Evolutionary conservation across 257 asterid genomes (phyloP), one percentile per base, ranked within the genome.

Genomic region (Solanum appendiculatum): DNA sequence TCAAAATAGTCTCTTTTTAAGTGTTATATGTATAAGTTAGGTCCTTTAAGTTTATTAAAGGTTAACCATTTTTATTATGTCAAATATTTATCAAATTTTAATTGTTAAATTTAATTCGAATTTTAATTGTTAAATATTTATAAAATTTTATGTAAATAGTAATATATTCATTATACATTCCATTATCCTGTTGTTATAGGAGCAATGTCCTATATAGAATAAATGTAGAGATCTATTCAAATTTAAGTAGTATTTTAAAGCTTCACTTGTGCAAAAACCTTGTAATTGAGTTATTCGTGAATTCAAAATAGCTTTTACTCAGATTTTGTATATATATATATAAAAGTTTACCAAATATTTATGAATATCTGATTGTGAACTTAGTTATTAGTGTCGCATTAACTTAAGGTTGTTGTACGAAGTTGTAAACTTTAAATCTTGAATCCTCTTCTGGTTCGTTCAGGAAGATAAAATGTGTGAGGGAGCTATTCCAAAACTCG

Each of bases 401-500:
- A 36, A 36, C 25, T 9, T 72, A 18, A 72, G 27, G 6, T 36
- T 2, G 18, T 34, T 34, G 9, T 36, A 73, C 18, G 48, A 10
- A 72, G 9, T 18, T 36, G 39, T 72, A 37, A 72, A 21, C 29
- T 36, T 34, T 13, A 20, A 20, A 72, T 36, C 9, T 16, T 36
- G 23, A 39, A 74, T 74, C 56, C 21, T n/a, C 3, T 16, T 74
- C 56, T 23, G 82, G 0, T 20, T 37, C 0, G 15, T 39, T 29
- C 5, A 2, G 3, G 0, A 27, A 27, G 34, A 5, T 14, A 89
- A 85, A 84, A 95, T 94, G 98, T 86, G 97, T 80, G 89, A 85
- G 74, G 84, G 87, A 8, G 88, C 88, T 3, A 87, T 89, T 27
- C 91, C 92, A n/a, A 89, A 74, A 66, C 86, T 90, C 9, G 98